Conservation (phyloP, 1,284 basidiomycete species). For the Inonotus obliquus region DNA sequence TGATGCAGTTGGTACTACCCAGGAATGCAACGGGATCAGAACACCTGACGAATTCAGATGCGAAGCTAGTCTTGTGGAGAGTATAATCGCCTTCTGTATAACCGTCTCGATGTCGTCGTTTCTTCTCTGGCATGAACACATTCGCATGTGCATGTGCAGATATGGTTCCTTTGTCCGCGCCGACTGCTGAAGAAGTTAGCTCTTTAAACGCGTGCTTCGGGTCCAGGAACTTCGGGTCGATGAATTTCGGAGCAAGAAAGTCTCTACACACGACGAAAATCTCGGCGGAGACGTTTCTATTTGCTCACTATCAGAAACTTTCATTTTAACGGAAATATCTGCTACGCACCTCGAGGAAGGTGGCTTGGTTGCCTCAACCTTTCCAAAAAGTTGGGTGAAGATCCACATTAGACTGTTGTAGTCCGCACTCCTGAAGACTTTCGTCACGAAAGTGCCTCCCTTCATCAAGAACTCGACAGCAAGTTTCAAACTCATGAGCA, state of each 20-base stretch:
- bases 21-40: constrained; percentile 78
- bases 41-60: constrained; percentile 70
- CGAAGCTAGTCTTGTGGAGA: constrained; percentile 75
- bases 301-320: constrained; percentile 7
- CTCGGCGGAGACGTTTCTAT: constrained; percentile 97
- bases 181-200: constrained; percentile 46
- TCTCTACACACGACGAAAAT: constrained; percentile 99
- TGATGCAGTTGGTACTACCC: constrained; percentile 81
- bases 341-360: constrained; percentile 83
- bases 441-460: constrained; percentile 96
- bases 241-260: constrained; percentile 91
- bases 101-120: constrained; percentile 88
- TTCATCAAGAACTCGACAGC: constrained; percentile 94
- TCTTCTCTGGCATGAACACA: constrained; percentile 98
- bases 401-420: constrained; percentile 99
- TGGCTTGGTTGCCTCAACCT: constrained; percentile 98
- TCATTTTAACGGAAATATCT: constrained; percentile 1
- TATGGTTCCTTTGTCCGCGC: constrained; percentile 46
- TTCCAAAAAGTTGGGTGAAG: constrained; percentile 93
- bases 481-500: constrained; percentile 93
- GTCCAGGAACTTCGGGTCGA: constrained; percentile 98
- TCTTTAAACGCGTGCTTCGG: constrained; percentile 99
- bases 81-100: constrained; percentile 96
- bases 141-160: constrained; percentile 72
- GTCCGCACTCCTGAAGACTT: constrained; percentile 98